A percentile compares a stretch with the other conserved stretches of the same genome.
phyloP scores from a whole-genome alignment of 176 grass and related monocot genomes.

The Ensete ventricosum region DNA sequence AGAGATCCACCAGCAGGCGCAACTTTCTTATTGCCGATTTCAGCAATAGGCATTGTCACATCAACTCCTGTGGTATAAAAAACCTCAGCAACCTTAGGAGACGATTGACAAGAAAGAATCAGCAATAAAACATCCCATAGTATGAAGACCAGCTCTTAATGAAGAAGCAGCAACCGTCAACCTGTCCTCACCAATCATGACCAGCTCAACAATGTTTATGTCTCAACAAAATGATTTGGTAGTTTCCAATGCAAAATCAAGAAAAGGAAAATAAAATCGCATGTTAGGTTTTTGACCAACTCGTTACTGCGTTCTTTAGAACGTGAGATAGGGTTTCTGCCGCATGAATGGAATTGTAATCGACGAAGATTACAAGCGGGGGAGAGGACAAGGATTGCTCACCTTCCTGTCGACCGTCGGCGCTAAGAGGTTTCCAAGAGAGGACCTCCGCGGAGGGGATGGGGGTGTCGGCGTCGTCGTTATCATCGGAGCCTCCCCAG shows the following conservation, averaged over 20 bases:
- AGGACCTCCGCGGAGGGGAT: slow-evolving; percentile 48
- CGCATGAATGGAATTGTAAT: neutral
- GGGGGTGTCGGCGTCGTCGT: slow-evolving; percentile 2
- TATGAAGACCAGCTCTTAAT: neutral
- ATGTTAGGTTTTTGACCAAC: neutral
- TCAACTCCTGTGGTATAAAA: slow-evolving; percentile 28
- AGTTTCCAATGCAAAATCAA: no score
- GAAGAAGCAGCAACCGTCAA: neutral
- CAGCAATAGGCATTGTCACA: neutral
- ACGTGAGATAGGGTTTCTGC: neutral
- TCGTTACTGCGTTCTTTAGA: neutral
- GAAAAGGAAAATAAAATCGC: no score
- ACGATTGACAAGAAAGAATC: slow-evolving; percentile 3
- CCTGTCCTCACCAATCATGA: no score
- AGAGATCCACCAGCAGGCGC: neutral
- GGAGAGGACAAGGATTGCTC: neutral
- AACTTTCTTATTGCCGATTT: neutral
- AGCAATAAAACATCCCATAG: neutral
- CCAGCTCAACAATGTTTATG: no score
- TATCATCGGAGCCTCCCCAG: slow-evolving; percentile 59
- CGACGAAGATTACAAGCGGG: neutral
- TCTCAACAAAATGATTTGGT: no score
- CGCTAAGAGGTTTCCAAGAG: slow-evolving; percentile 20
- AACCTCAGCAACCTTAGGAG: neutral
- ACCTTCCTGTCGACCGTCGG: slow-evolving; percentile 2